Evolutionary conservation across 192 early-diverging fungal genomes (phyloP).

Genomic region (Backusella morwellensis): DNA sequence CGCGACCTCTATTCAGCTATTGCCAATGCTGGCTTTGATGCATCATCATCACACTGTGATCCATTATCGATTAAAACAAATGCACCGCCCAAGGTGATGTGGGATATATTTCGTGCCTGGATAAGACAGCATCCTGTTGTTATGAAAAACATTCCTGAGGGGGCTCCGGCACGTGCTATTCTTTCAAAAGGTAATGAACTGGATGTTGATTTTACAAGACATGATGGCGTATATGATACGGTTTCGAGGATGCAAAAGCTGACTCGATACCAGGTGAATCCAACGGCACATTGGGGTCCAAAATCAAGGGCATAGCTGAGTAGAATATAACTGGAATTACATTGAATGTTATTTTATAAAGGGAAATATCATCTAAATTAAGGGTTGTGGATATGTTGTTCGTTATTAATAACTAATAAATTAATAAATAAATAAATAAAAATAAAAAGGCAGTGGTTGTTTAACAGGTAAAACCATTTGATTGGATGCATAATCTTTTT

Average conservation of each 20-base stretch:
- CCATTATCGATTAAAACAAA: slow-evolving; percentile 89
- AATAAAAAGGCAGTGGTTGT: no score
- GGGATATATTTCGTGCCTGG: slow-evolving; percentile 89
- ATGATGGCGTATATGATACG: slow-evolving; percentile 67
- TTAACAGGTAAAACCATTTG: no score
- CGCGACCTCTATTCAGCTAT: slow-evolving; percentile 76
- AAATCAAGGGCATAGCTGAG: slow-evolving; percentile 64
- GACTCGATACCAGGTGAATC: slow-evolving; percentile 94
- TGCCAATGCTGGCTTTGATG: slow-evolving; percentile 83
- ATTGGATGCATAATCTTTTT: no score
- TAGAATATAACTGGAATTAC: not conserved
- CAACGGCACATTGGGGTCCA: slow-evolving; percentile 95
- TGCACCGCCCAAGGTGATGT: slow-evolving; percentile 81
- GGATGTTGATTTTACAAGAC: slow-evolving; percentile 72
- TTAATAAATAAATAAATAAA: no score
- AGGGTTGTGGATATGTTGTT: no score
- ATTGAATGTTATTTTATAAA: no score
- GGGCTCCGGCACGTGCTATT: slow-evolving; percentile 68
- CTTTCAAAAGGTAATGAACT: slow-evolving; percentile 49
- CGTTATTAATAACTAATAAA: no score
- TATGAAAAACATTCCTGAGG: slow-evolving; percentile 60
- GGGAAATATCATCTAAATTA: no score
- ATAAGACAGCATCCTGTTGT: slow-evolving; percentile 69
- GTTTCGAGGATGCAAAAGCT: slow-evolving; percentile 77
- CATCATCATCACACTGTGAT: slow-evolving; percentile 82